Conservation (phyloP, 129 eudicot genomes). For the Cynara cardunculus region DNA sequence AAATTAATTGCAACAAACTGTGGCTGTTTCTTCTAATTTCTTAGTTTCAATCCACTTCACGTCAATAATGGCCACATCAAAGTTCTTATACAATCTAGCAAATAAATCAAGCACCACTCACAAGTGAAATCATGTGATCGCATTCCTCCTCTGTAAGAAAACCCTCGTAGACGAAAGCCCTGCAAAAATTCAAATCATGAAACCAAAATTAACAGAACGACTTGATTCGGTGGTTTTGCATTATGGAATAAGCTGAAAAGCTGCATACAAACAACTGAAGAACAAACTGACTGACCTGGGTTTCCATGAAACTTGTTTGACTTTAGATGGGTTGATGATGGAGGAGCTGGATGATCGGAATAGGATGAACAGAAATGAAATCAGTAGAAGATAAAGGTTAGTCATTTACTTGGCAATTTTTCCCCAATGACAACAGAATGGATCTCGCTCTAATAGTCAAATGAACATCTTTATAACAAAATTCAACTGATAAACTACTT, state of each 20-base stretch:
- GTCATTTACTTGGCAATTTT: slow-evolving; percentile 17
- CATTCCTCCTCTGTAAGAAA: slow-evolving; percentile 91
- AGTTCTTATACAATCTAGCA: slow-evolving; percentile 1
- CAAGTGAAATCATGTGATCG: slow-evolving; percentile 78
- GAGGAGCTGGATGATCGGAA: slow-evolving; percentile 43
- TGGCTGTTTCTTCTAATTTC: neutral
- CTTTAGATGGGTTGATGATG: slow-evolving; percentile 84
- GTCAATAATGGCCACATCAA: neutral
- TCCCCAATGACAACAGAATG: neutral
- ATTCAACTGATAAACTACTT: slow-evolving; percentile 1
- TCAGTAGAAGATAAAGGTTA: slow-evolving; percentile 25
- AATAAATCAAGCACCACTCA: slow-evolving; percentile 32
- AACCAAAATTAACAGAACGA: neutral
- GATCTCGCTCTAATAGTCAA: slow-evolving; percentile 26
- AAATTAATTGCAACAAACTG: neutral
- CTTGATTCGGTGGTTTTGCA: neutral
- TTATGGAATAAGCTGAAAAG: neutral
- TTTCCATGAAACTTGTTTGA: slow-evolving; percentile 81
- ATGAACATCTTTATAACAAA: slow-evolving; percentile 14
- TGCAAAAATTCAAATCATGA: slow-evolving; percentile 17
- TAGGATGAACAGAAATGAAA: slow-evolving; percentile 40
- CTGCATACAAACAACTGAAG: neutral
- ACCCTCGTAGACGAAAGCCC: slow-evolving; percentile 94
- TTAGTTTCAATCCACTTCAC: neutral
- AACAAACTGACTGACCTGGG: slow-evolving; percentile 58